Base-by-base conservation (phyloP, 495 filamentous ascomycete species). In the Daldinia grandis region DNA sequence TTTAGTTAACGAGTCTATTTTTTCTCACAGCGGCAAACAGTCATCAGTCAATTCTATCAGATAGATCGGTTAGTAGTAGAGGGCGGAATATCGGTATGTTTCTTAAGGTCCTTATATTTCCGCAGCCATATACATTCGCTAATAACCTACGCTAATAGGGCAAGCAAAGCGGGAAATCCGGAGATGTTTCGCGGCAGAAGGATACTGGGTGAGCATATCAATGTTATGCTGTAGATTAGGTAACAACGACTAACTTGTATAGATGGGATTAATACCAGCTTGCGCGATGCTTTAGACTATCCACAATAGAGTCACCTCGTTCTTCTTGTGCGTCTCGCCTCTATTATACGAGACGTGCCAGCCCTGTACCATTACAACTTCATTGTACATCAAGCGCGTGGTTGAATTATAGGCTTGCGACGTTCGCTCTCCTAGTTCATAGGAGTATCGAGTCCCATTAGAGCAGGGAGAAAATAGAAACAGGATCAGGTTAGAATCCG, bases 21-120 rank as follows among this genome's bases (percentile, higher is more conserved):
- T 35, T 9, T 47, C 24, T 24, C 62, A 69, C 81, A 99, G 95
- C 90, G 95, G 74, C 95, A 99, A 90, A 97, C 95, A 5, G 84
- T 94, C 33, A 87, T 99, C 71, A 97, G 93, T 74, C 93, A 97
- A 78, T 98, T 98, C 80, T 99, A 92, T 82, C 92, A 97, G 81
- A 73, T 95, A 73, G 93, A 99, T 79, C 84, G 89, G 75, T 87
- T 99, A 76, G 95, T 99, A 25, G 93, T 99, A 5, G 95, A 99
- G 77, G 94, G 95, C 19, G 91, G 92, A 65, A 89, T 79, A 66
- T 80, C 82, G 76, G 83, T 85, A 80, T 4, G 82, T 78, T 40
- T 15, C 47, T 31, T 27, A 35, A 27, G 17, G 17, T 3, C 28
- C 15, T 40, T 3, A 47, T 9, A 53, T 15, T 53, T 24, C 0